Percentiles rank a stretch among this genome's conserved stretches.
Evolutionary conservation across 2,329 filamentous ascomycete species (phyloP).

Genomic region (Metarhizium humberi): DNA sequence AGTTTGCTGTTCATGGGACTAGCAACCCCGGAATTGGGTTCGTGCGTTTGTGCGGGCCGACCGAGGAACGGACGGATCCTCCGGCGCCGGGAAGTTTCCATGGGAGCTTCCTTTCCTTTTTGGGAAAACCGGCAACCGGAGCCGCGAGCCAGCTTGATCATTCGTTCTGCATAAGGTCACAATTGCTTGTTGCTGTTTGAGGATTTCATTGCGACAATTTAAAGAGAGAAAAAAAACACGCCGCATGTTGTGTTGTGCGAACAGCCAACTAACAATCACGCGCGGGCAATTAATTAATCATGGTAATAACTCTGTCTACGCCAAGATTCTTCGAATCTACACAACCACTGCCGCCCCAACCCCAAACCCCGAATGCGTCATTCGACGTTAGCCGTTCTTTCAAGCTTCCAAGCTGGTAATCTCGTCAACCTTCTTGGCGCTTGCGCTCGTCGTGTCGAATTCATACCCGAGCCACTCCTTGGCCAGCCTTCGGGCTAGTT

Average conservation of each 20-base stretch:
- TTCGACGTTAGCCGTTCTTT: neutral
- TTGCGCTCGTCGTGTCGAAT: constrained; percentile 54
- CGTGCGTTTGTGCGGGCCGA: neutral
- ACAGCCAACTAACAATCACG: no score
- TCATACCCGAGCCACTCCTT: constrained; percentile 78
- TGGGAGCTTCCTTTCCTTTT: constrained; percentile 5
- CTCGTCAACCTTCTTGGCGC: constrained; percentile 34
- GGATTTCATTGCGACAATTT: no score
- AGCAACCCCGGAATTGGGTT: neutral
- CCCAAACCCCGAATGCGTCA: neutral
- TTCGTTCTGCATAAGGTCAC: no score
- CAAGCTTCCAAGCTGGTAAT: constrained; percentile 29
- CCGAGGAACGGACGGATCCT: neutral
- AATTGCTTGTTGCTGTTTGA: no score
- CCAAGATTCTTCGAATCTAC: neutral
- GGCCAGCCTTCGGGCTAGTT: constrained; percentile 67
- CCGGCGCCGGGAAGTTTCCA: neutral
- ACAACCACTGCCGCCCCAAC: neutral
- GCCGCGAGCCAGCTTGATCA: no score
- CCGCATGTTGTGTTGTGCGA: no score
- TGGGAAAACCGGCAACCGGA: constrained; percentile 6
- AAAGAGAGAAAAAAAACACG: no score
- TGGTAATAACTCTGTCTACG: no score
- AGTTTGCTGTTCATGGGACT: neutral
- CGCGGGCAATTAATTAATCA: no score